Evolutionary conservation across 164 flowering plant species (phyloP).

Genomic region (Tetracentron sinense): DNA sequence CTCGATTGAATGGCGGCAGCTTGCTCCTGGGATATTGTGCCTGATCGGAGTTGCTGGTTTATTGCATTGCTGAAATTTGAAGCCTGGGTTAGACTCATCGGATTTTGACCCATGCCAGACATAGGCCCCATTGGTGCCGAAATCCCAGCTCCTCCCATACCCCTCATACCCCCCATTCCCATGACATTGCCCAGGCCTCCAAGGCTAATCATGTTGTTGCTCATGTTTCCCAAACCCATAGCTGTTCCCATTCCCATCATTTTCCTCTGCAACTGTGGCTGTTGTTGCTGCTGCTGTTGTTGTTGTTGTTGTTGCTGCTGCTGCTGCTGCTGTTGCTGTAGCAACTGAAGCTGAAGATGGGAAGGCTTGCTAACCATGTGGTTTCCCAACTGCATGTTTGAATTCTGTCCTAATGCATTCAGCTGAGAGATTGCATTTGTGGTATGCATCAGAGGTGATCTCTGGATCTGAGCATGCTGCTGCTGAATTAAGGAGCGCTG

Average conservation of each 20-base stretch:
- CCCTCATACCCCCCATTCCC: conserved; percentile 63
- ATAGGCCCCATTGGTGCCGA: conserved; percentile 58
- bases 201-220: conserved; percentile 60
- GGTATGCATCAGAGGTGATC: conserved; percentile 52
- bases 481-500: conserved; percentile 28
- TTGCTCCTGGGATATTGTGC: conserved; percentile 35
- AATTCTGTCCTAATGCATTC: conserved; percentile 47
- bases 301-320: conserved; percentile 44
- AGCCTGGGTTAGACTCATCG: conserved; percentile 46
- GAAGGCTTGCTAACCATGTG: conserved; percentile 31
- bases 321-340: conserved; percentile 61
- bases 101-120: conserved; percentile 59
- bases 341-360: conserved; percentile 50
- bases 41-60: conserved; percentile 55
- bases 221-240: conserved; percentile 59
- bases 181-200: conserved; percentile 55
- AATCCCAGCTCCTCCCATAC: conserved; percentile 63
- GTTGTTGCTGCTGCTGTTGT: conserved; percentile 56
- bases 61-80: conserved; percentile 30
- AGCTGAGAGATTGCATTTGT: conserved; percentile 54
- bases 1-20: conserved; percentile 34
- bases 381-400: conserved; percentile 43
- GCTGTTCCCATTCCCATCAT: conserved; percentile 62
- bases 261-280: conserved; percentile 54
- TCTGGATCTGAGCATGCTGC: conserved; percentile 62